Percentiles rank a stretch among this genome's conserved stretches.
These are phyloP conservation scores for Neurospora sp. DNA, from an alignment of 495 filamentous ascomycete species.

Conservation along the genomic window DNA sequence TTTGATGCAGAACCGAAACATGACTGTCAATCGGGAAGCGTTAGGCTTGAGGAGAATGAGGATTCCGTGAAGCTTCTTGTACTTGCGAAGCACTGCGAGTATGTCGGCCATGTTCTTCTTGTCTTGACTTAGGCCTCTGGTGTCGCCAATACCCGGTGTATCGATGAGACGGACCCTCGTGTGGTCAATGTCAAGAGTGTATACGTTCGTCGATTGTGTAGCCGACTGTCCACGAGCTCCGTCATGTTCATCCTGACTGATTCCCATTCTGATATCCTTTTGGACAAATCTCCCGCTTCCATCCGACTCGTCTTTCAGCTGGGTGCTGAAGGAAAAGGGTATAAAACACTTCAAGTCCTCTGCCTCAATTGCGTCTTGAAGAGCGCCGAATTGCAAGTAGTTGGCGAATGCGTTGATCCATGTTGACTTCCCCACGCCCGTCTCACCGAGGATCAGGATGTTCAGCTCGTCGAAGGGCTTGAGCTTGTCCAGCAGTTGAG, in stretches of 20 bases:
- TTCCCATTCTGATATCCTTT: slow-evolving; percentile 18
- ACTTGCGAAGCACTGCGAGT: slow-evolving; percentile 17
- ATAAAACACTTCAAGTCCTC: slow-evolving; percentile 27
- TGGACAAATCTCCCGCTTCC: slow-evolving; percentile 8
- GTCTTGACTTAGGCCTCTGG: slow-evolving; percentile 24
- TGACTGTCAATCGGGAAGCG: slow-evolving; percentile 25
- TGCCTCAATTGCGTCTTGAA: no score
- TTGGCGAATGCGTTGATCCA: slow-evolving; percentile 39
- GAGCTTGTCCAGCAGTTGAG: not conserved
- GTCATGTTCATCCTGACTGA: no score
- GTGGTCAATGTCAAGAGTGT: slow-evolving; percentile 16
- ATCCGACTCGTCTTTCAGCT: slow-evolving; percentile 14
- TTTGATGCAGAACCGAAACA: slow-evolving; percentile 32
- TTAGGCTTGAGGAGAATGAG: slow-evolving; percentile 40
- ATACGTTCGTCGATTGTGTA: slow-evolving; percentile 26
- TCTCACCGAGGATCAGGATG: slow-evolving; percentile 36
- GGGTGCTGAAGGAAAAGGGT: slow-evolving; percentile 28
- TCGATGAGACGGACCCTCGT: slow-evolving; percentile 30
- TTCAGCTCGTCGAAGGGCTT: slow-evolving; percentile 23
- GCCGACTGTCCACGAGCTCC: slow-evolving; percentile 28
- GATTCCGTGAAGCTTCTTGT: slow-evolving; percentile 32
- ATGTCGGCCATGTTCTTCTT: slow-evolving; percentile 36
- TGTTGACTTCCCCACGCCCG: slow-evolving; percentile 35
- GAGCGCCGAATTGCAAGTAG: no score
- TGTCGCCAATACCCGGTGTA: slow-evolving; percentile 37